Base-by-base conservation (phyloP, 352 stramenopile genomes). In the Phytopythium chamaehyphon region DNA sequence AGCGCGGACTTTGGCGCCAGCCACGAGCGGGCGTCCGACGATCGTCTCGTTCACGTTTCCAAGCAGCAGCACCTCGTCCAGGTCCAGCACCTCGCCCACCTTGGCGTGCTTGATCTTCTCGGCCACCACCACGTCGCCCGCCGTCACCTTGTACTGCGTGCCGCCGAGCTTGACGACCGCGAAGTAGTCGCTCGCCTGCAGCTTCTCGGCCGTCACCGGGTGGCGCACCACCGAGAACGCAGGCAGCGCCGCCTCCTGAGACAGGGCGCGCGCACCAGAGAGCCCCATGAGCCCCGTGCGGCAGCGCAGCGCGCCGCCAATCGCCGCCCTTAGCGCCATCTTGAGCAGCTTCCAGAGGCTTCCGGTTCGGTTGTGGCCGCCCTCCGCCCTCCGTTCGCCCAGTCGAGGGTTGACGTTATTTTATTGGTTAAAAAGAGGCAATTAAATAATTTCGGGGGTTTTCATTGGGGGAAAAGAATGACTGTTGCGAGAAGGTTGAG, bases 81-180 rank as follows among this genome's bases (percentile, higher is more conserved):
- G 59, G 48, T 90, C 77, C 71, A 92, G 69, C 59, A 90, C 86
- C 66, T 89, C 75, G 53, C 83, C 83, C 24, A 94, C 83, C 62
- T 94, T 90, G 56, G 83, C 83, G 49, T 86, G 40, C 59, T 90
- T 88, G 59, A 94, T 81, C 73, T 94, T 94, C 58, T 94, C 83
- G 5, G 82, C 62, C 35, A 92, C 71, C 23, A 94, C 79, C 37
- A 92, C 74, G 54, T 94, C 83, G 45, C 83, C 83, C 73, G 91
- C 69, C 24, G 81, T 84, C 53, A 94, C 81, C 66, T 94, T 94
- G 70, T 91, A 94, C 65, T 94, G 83, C 46, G 81, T 94, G 19
- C 78, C 81, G 26, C 64, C 79, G 35, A 94, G 70, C 67, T 94
- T 94, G 51, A 94, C 64, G 23, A 94, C 77, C 12, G 83, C 83